Conservation (phyloP, 2,329 filamentous ascomycete species). For the Penicillium fuscoglaucum region DNA sequence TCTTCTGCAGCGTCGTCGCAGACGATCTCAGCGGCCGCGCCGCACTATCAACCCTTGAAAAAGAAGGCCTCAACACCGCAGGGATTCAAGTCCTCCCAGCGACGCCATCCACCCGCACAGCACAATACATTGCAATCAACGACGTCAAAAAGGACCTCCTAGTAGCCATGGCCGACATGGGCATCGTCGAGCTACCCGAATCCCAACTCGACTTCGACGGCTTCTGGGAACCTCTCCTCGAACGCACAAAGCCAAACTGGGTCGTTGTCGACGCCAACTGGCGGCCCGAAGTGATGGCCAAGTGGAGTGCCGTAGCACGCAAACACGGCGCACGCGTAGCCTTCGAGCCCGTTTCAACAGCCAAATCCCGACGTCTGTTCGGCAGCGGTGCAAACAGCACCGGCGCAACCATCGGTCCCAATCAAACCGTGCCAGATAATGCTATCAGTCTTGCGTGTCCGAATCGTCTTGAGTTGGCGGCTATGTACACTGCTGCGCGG, state of each 20-base stretch:
- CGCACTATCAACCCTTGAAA: conserved; percentile 65
- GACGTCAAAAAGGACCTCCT: conserved; percentile 78
- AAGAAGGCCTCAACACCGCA: conserved; percentile 61
- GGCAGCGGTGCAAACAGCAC: conserved; percentile 20
- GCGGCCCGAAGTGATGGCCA: conserved; percentile 63
- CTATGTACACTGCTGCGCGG: conserved; percentile 73
- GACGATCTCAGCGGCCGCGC: conserved; percentile 76
- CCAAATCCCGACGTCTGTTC: conserved; percentile 74
- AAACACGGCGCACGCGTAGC: conserved; percentile 61
- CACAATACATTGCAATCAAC: conserved; percentile 90
- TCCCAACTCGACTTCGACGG: conserved; percentile 42
- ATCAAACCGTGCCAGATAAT: conserved; percentile 58
- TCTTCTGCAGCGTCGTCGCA: conserved; percentile 77
- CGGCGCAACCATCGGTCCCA: conserved; percentile 33
- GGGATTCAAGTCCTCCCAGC: conserved; percentile 61
- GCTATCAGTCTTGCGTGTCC: conserved; percentile 76
- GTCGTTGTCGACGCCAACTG: conserved; percentile 88
- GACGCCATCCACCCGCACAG: conserved; percentile 64
- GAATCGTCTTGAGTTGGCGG: conserved; percentile 75
- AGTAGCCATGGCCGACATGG: conserved; percentile 96
- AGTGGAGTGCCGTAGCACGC: conserved; percentile 66
- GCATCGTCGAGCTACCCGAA: conserved; percentile 63
- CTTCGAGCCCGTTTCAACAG: conserved; percentile 85
- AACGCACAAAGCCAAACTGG: conserved; percentile 65
- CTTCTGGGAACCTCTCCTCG: conserved; percentile 65